A percentile compares a stretch with the other conserved stretches of the same genome.
phyloP scores from a whole-genome alignment of 768 basidiomycete genomes.

The Gloeopeniophorella convolvens region DNA sequence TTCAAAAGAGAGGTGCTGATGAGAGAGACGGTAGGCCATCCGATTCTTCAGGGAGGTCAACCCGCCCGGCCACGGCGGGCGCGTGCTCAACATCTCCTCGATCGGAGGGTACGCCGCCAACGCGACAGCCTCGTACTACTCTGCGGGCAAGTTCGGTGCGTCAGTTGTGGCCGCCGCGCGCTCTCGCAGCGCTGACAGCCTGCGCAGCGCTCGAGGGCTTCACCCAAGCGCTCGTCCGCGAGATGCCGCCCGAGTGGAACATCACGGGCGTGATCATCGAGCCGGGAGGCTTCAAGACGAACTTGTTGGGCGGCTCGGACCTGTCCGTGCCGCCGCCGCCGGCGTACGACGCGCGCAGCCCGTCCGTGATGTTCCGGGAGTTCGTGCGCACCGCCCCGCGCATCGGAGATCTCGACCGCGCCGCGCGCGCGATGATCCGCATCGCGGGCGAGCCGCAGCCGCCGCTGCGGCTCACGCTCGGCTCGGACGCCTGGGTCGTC shows the following conservation, averaged over 20 bases:
- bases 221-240: not conserved
- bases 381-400: too few relatives aligned
- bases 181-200: too few relatives aligned
- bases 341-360: too few relatives aligned
- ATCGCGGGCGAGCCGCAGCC: not conserved
- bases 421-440: not conserved
- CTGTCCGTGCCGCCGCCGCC: too few relatives aligned
- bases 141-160: not conserved
- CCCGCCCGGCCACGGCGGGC: not conserved
- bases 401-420: not conserved
- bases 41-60: not conserved
- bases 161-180: too few relatives aligned
- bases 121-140: not conserved
- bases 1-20: not conserved
- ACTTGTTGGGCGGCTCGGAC: too few relatives aligned
- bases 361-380: too few relatives aligned
- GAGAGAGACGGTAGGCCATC: not conserved
- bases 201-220: not conserved
- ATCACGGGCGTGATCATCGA: not conserved
- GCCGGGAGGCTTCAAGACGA: not conserved
- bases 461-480: not conserved
- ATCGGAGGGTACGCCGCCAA: not conserved
- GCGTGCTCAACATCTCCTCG: not conserved
- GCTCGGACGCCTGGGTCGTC: not conserved
- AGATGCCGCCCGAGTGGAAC: not conserved